Evolutionary conservation across 495 filamentous ascomycete genomes (phyloP).

Genomic region (Echria macrotheca): DNA sequence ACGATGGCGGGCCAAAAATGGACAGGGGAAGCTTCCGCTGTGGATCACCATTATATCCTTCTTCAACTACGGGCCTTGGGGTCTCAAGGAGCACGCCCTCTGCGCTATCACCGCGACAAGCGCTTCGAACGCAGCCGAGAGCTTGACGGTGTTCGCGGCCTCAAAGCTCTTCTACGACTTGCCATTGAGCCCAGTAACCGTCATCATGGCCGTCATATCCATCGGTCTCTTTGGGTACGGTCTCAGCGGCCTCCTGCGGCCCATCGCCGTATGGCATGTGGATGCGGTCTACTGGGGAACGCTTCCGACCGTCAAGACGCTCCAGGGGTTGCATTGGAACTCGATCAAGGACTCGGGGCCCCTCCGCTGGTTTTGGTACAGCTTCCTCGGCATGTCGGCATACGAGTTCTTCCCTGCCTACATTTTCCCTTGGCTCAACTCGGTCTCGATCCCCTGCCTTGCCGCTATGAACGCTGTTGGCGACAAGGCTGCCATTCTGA

Average conservation of each 20-base stretch:
- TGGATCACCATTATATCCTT: constrained; percentile 28
- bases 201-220: constrained; percentile 39
- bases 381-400: constrained; percentile 34
- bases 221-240: constrained; percentile 51
- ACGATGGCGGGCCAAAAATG: constrained; percentile 13
- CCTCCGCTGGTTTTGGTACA: constrained; percentile 37
- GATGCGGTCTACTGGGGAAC: constrained; percentile 45
- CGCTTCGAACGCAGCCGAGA: constrained; percentile 30
- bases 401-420: constrained; percentile 53
- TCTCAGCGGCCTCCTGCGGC: constrained; percentile 47
- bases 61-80: constrained; percentile 36
- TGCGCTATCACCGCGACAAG: constrained; percentile 39
- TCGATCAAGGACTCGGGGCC: constrained; percentile 30
- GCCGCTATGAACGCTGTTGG: constrained; percentile 32
- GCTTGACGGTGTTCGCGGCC: constrained; percentile 34
- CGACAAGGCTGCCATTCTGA: constrained; percentile 47
- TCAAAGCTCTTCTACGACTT: constrained; percentile 43
- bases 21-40: constrained; percentile 9
- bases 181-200: constrained; percentile 28
- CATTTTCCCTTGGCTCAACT: constrained; percentile 49
- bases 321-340: constrained; percentile 40
- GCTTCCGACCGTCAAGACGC: constrained; percentile 33
- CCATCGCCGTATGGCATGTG: constrained; percentile 48
- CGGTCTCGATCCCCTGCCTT: constrained; percentile 53
- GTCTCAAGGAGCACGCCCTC: constrained; percentile 42